These are phyloP conservation scores for Alternaria triticina DNA, from an alignment of 2,329 filamentous ascomycete species.

Conservation along the genomic window DNA sequence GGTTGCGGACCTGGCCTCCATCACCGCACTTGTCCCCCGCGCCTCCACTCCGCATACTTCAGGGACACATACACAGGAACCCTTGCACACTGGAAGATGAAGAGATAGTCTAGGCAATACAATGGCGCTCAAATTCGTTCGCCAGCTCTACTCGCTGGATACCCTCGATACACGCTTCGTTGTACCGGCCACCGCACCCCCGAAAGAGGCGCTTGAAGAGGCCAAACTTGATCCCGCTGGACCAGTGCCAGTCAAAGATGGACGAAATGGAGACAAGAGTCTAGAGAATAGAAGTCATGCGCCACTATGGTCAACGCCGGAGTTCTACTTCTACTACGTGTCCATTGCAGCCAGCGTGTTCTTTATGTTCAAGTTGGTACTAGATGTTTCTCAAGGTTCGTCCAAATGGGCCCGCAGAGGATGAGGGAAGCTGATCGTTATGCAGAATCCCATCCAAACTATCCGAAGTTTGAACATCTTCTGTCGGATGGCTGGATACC, in stretches of 20 bases:
- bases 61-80: background rate
- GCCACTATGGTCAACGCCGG: slow-evolving; percentile 82
- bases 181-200: slow-evolving; percentile 71
- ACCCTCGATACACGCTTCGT: slow-evolving; percentile 77
- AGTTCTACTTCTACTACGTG: slow-evolving; percentile 83
- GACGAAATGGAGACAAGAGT: slow-evolving; percentile 27
- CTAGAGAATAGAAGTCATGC: slow-evolving; percentile 58
- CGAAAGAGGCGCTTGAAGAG: slow-evolving; percentile 47
- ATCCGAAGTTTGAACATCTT: slow-evolving; percentile 72
- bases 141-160: slow-evolving; percentile 67
- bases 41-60: slow-evolving; percentile 14
- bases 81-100: slow-evolving; percentile 22
- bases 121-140: slow-evolving; percentile 55
- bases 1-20: slow-evolving; percentile 23
- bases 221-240: slow-evolving; percentile 41
- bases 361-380: slow-evolving; percentile 89
- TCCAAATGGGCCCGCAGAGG: background rate
- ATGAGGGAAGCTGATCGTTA: slow-evolving; percentile 4
- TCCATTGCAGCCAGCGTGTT: slow-evolving; percentile 72
- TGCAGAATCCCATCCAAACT: slow-evolving; percentile 80
- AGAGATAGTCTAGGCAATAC: slow-evolving; percentile 23
- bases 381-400: slow-evolving; percentile 81
- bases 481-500: slow-evolving; percentile 89
- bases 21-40: slow-evolving; percentile 24
- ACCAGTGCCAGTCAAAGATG: slow-evolving; percentile 34